Evolutionary conservation across 257 asterid species (phyloP).

Genomic region (Petrea volubilis): DNA sequence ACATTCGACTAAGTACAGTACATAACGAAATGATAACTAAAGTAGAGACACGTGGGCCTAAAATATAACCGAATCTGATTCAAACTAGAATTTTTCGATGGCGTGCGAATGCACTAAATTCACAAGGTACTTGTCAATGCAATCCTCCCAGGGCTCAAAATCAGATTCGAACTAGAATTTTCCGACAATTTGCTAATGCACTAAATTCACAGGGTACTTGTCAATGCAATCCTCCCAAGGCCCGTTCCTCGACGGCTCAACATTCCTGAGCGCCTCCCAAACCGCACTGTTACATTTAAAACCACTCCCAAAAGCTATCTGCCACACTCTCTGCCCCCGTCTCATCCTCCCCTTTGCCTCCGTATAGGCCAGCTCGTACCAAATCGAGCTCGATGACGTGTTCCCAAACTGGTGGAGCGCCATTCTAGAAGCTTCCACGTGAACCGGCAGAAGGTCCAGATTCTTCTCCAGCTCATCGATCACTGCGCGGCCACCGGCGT

Average conservation of each 20-base stretch:
- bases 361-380: slow-evolving; percentile 71
- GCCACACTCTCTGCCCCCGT: slow-evolving; percentile 68
- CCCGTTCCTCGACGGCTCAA: slow-evolving; percentile 38
- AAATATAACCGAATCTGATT: too few species aligned
- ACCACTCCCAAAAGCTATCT: slow-evolving; percentile 83
- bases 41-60: too few species aligned
- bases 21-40: too few species aligned
- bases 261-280: slow-evolving; percentile 65
- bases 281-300: slow-evolving; percentile 76
- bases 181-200: too few species aligned
- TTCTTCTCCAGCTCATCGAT: slow-evolving; percentile 77
- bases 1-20: too few species aligned
- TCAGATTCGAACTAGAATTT: too few species aligned
- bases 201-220: slow-evolving; percentile 59
- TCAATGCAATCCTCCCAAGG: slow-evolving; percentile 81
- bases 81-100: too few species aligned
- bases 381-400: slow-evolving; percentile 78
- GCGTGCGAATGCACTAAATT: too few species aligned
- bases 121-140: too few species aligned
- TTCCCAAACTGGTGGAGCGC: slow-evolving; percentile 74
- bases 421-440: slow-evolving; percentile 78
- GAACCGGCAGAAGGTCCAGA: slow-evolving; percentile 52
- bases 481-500: slow-evolving; percentile 82
- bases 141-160: too few species aligned
- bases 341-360: slow-evolving; percentile 70